Percentiles rank a stretch among this genome's conserved stretches.
Conservation (phyloP, 148 eudicot species). For the Vaccinium vitisidaea region DNA sequence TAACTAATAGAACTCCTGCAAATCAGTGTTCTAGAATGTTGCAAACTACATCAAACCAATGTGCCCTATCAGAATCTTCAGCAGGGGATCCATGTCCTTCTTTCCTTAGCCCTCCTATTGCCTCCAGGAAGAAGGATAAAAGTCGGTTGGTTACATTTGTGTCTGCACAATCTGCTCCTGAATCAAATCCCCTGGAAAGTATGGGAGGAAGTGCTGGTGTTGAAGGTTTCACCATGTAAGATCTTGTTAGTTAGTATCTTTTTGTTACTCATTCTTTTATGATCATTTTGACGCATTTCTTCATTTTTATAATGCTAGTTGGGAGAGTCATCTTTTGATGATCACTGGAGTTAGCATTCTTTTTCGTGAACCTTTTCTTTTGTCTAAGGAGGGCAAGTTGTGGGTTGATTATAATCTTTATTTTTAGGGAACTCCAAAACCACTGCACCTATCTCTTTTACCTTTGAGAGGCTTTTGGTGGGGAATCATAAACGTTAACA, state of each 20-base stretch:
- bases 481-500: neutral
- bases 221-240: conserved; percentile 74
- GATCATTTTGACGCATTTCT: neutral
- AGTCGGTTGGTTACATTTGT: conserved; percentile 28
- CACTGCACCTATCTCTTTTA: neutral
- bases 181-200: conserved; percentile 35
- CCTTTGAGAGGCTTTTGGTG: neutral
- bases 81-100: conserved; percentile 28
- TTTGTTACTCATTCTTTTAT: neutral
- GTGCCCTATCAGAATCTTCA: conserved; percentile 31
- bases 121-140: conserved; percentile 40
- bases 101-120: conserved; percentile 37
- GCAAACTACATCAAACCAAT: conserved; percentile 31
- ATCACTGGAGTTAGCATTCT: neutral
- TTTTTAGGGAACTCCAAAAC: neutral
- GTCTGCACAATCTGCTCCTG: conserved; percentile 34
- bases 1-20: conserved; percentile 31
- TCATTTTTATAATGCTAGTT: neutral
- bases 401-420: neutral
- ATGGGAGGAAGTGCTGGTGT: conserved; percentile 42
- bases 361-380: conserved; percentile 6
- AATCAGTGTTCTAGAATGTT: conserved; percentile 30
- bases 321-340: neutral
- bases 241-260: neutral
- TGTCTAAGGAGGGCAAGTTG: neutral